phyloP scores from a whole-genome alignment of 345 rosid genomes.

The Corchorus capsularis region DNA sequence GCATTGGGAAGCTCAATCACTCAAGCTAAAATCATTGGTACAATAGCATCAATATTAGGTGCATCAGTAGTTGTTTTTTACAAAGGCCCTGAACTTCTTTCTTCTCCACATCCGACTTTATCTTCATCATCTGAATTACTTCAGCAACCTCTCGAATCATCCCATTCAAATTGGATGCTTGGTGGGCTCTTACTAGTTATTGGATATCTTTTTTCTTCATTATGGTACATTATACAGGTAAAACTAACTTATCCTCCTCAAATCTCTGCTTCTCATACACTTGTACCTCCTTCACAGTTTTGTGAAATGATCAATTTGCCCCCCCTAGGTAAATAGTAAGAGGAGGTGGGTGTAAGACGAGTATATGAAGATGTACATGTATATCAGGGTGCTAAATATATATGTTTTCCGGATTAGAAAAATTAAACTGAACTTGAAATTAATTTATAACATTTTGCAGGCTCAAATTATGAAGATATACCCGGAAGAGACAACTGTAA shows the following conservation, averaged over 20 bases:
- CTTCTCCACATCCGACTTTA: constrained; percentile 1
- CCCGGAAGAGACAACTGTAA: constrained; percentile 37
- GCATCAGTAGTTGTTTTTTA: not conserved
- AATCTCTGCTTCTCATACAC: not conserved
- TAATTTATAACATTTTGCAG: constrained; percentile 20
- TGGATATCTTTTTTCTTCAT: constrained; percentile 21
- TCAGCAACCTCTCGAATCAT: not conserved
- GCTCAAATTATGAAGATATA: no score
- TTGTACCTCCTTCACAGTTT: no score
- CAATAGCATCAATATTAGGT: no score
- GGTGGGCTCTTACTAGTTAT: constrained; percentile 30
- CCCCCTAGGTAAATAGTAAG: no score
- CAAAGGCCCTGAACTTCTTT: constrained; percentile 32
- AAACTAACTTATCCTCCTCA: not conserved
- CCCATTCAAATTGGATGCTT: constrained; percentile 28
- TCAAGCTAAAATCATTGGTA: not conserved
- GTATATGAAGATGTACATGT: no score
- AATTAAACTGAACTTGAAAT: not conserved
- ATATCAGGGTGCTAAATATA: no score
- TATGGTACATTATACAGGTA: constrained; percentile 39
- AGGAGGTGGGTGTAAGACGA: no score
- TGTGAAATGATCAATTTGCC: no score
- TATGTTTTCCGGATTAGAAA: no score
- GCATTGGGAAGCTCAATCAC: no score
- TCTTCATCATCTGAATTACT: not conserved